phyloP scores from a whole-genome alignment of 2,329 filamentous ascomycete species.

The Ascochyta viciae-villosae region DNA sequence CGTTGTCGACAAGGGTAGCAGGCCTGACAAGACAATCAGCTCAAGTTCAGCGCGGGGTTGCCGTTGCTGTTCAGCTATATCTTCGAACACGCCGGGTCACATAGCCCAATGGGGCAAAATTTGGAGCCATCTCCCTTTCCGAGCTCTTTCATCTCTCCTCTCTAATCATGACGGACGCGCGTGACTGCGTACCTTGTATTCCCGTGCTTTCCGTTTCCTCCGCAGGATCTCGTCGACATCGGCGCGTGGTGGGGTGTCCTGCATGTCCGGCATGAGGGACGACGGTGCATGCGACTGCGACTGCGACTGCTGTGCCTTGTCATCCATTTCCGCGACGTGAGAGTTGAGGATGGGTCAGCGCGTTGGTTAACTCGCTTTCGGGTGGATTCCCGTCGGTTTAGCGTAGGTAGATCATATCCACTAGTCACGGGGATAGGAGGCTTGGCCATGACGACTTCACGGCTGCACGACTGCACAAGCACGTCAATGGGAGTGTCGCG shows the following conservation, averaged over 20 bases:
- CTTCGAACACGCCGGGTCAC: slow-evolving; percentile 20
- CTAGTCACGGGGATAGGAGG: slow-evolving; percentile 13
- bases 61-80: slow-evolving; percentile 6
- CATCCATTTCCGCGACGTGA: slow-evolving; percentile 35
- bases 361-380: slow-evolving; percentile 6
- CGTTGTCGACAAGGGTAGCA: slow-evolving; percentile 59
- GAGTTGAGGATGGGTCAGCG: slow-evolving; percentile 25
- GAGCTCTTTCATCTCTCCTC: neutral
- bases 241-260: slow-evolving; percentile 50
- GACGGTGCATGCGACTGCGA: slow-evolving; percentile 32
- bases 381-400: slow-evolving; percentile 11
- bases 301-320: slow-evolving; percentile 27
- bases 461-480: neutral
- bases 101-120: slow-evolving; percentile 26
- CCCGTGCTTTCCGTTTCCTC: slow-evolving; percentile 58
- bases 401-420: slow-evolving; percentile 10
- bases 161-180: slow-evolving; percentile 1
- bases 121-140: slow-evolving; percentile 8
- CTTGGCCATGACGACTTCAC: slow-evolving; percentile 7
- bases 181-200: slow-evolving; percentile 54
- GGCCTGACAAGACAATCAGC: slow-evolving; percentile 43
- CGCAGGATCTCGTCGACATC: slow-evolving; percentile 60
- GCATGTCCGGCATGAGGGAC: slow-evolving; percentile 39
- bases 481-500: neutral
- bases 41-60: slow-evolving; percentile 20